phyloP scores from a whole-genome alignment of 129 eudicot species.

The Chrysanthemum seticuspe region DNA sequence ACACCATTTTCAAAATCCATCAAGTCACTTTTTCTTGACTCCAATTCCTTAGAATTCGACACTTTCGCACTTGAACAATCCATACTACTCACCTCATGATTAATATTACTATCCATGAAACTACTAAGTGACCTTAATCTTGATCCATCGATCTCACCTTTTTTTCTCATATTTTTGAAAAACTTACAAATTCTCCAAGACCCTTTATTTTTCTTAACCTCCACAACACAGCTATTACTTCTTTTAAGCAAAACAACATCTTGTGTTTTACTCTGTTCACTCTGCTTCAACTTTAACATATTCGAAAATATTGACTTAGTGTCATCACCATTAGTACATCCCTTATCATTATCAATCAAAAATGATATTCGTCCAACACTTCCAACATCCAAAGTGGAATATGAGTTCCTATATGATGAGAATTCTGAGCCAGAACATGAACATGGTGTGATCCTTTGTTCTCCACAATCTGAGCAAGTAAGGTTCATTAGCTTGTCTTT shows the following conservation, averaged over 20 bases:
- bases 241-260: slow-evolving; percentile 57
- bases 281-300: slow-evolving; percentile 26
- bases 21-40: slow-evolving; percentile 46
- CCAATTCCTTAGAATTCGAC: slow-evolving; percentile 55
- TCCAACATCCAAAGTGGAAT: slow-evolving; percentile 57
- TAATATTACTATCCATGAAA: slow-evolving; percentile 48
- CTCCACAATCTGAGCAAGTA: slow-evolving; percentile 85
- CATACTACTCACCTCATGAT: not conserved
- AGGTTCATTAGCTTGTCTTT: slow-evolving; percentile 60
- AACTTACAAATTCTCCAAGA: slow-evolving; percentile 75
- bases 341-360: slow-evolving; percentile 72
- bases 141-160: slow-evolving; percentile 56
- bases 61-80: slow-evolving; percentile 69
- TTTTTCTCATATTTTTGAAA: slow-evolving; percentile 59
- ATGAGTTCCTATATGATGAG: slow-evolving; percentile 63
- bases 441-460: slow-evolving; percentile 73
- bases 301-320: slow-evolving; percentile 6
- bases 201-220: slow-evolving; percentile 55
- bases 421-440: slow-evolving; percentile 72
- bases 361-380: slow-evolving; percentile 74
- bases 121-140: slow-evolving; percentile 82
- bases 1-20: slow-evolving; percentile 31
- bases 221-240: slow-evolving; percentile 70
- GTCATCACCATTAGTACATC: slow-evolving; percentile 7
- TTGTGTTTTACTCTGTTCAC: slow-evolving; percentile 32